Evolutionary conservation across 1,284 basidiomycete species (phyloP), one percentile per base, ranked within the genome.

Genomic region (Microbotryum violaceum): DNA sequence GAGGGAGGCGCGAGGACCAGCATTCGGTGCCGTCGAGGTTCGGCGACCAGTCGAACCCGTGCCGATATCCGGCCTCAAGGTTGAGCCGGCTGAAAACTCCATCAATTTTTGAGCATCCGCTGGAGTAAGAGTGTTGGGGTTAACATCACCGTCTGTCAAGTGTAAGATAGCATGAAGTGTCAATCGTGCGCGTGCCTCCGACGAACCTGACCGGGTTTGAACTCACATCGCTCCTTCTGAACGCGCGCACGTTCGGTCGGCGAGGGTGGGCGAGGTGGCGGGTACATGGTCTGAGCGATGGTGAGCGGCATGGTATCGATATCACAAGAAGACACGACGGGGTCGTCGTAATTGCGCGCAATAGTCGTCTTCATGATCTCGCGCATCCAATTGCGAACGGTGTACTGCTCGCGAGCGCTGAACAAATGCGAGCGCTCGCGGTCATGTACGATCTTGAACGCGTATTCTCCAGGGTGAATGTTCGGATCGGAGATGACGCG

Each of bases 331-430:
- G 93, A 97, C 27, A 97, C 86, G 58, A 98, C 93, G 27, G 93
- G 89, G 71, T 90, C 87, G 14, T 85, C 81, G 74, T 92, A 94
- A 75, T 96, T 91, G 60, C 96, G 80, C 20, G 84, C 87, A 71
- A 99, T 99, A 6, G 94, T 97, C 3, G 92, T 89, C 77, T 98
- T 99, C 90, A 97, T 97, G 70, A 99, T 83, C 12, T 91, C 90
- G 79, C 98, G 98, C 94, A 98, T 98, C 96, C 96, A 99, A 69
- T 91, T 91, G 16, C 96, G 83, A 53, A 97, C 82, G 46, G 85
- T 76, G 6, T 78, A 74, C 74, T 91, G 89, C 73, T 97, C 92
- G 45, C 92, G 87, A 0, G 88, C 88, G 67, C 88, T 89, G 77
- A 99, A 98, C 74, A 79, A 89, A 76, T 98, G 91, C 2, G 88